A percentile compares a stretch with the other conserved stretches of the same genome.
phyloP scores from a whole-genome alignment of 441 rosid species.

The Croton laevigatus region DNA sequence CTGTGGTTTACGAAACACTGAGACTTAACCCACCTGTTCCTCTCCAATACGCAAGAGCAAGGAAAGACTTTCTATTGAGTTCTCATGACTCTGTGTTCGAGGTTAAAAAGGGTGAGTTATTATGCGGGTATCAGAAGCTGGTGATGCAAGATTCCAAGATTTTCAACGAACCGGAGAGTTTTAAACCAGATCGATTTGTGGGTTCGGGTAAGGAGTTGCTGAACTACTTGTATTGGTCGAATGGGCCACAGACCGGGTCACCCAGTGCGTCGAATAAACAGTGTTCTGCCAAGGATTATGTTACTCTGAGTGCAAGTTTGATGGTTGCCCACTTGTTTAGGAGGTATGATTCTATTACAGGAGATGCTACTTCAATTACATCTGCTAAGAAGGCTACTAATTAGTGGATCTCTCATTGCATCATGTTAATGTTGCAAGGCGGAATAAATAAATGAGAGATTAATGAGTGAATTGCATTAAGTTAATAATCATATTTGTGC shows the following conservation, averaged over 20 bases:
- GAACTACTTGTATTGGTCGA: slow-evolving; percentile 73
- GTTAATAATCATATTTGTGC: too few species aligned
- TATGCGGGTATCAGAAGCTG: slow-evolving; percentile 69
- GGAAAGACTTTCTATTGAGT: slow-evolving; percentile 61
- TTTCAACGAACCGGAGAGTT: slow-evolving; percentile 61
- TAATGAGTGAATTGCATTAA: too few species aligned
- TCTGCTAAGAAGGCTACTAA: slow-evolving; percentile 36
- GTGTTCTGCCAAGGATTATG: slow-evolving; percentile 72
- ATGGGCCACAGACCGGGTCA: slow-evolving; percentile 76
- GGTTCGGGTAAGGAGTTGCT: slow-evolving; percentile 49
- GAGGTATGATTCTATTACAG: slow-evolving; percentile 56
- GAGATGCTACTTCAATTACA: slow-evolving; percentile 40
- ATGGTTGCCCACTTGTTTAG: slow-evolving; percentile 56
- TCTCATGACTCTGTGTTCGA: slow-evolving; percentile 67
- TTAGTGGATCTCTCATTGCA: slow-evolving; percentile 12
- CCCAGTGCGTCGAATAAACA: slow-evolving; percentile 66
- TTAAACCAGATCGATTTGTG: slow-evolving; percentile 62
- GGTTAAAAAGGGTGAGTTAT: slow-evolving; percentile 72
- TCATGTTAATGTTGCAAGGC: background rate
- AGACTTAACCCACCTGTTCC: slow-evolving; percentile 75
- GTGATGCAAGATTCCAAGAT: slow-evolving; percentile 64
- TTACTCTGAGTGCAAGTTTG: slow-evolving; percentile 46
- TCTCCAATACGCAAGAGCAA: slow-evolving; percentile 65
- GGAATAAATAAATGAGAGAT: too few species aligned
- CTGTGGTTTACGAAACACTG: slow-evolving; percentile 71